Conservation (phyloP, 2,329 filamentous ascomycete species). For the Trichophaea hybrida region DNA sequence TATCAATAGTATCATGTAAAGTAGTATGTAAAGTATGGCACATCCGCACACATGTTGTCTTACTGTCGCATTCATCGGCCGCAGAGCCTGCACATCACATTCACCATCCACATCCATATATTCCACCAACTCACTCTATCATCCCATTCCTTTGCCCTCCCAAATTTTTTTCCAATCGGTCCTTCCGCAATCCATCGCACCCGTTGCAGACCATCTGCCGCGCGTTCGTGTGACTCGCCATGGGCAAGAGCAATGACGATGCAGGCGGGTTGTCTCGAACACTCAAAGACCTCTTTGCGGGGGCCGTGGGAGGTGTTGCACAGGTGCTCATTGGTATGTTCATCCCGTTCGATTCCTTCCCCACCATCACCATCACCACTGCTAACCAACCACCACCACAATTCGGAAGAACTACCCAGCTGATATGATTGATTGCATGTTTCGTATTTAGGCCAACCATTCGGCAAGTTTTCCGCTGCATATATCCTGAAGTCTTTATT, state of each 20-base stretch:
- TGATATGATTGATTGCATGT: background rate
- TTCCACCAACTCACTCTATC: too few species aligned
- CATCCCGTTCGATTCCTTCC: background rate
- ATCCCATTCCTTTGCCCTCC: too few species aligned
- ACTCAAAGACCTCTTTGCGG: slow-evolving; percentile 79
- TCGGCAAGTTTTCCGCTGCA: slow-evolving; percentile 37
- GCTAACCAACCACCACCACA: background rate
- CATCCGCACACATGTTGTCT: too few species aligned
- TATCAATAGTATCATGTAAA: too few species aligned
- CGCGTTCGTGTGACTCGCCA: background rate
- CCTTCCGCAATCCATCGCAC: background rate
- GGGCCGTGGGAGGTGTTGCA: slow-evolving; percentile 79
- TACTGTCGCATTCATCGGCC: too few species aligned
- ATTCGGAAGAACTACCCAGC: background rate
- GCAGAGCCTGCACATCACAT: too few species aligned
- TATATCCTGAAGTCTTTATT: background rate
- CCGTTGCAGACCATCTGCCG: background rate
- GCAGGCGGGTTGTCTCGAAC: slow-evolving; percentile 42
- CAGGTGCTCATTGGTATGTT: slow-evolving; percentile 78
- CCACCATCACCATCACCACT: background rate
- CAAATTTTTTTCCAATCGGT: background rate
- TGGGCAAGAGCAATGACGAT: slow-evolving; percentile 2
- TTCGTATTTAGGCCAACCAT: slow-evolving; percentile 43
- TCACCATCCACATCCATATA: too few species aligned
- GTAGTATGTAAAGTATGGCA: too few species aligned